phyloP scores from a whole-genome alignment of 441 rosid genomes.

The Sinapis alba region DNA sequence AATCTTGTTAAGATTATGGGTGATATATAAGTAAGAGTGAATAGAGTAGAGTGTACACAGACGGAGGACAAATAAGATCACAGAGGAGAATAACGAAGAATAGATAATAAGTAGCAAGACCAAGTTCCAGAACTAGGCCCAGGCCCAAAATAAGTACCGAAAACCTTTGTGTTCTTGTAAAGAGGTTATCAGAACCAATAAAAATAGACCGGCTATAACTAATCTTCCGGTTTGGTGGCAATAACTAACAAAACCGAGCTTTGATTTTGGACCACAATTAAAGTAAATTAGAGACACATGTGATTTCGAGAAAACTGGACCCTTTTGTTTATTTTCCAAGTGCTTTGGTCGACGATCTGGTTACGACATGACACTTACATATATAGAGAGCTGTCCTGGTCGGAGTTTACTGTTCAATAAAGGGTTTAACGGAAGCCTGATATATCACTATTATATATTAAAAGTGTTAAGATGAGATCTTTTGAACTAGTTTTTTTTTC shows the following conservation, averaged over 20 bases:
- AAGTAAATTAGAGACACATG: constrained; percentile 31
- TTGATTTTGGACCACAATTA: constrained; percentile 33
- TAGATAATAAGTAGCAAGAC: neutral
- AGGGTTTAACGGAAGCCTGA: neutral
- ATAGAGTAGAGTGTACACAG: too few species aligned
- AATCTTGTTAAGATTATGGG: neutral
- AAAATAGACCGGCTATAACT: neutral
- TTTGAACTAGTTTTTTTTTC: neutral
- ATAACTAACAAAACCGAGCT: constrained; percentile 10
- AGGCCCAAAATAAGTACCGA: neutral
- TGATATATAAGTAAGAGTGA: neutral
- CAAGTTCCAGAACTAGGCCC: neutral
- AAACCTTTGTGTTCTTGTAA: neutral
- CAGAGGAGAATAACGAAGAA: neutral
- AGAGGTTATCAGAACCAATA: constrained; percentile 1
- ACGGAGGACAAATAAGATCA: neutral
- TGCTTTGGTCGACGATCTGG: constrained; percentile 28
- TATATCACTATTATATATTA: constrained; percentile 6
- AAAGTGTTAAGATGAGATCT: neutral
- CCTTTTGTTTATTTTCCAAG: constrained; percentile 13
- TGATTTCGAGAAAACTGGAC: constrained; percentile 29
- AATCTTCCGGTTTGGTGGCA: constrained; percentile 6
- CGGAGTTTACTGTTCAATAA: constrained; percentile 33
- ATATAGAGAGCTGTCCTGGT: constrained; percentile 37
- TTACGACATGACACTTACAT: constrained; percentile 32